These are phyloP conservation scores for Pyrus betulifolia DNA, from an alignment of 306 rosid genomes.

Conservation along the genomic window DNA sequence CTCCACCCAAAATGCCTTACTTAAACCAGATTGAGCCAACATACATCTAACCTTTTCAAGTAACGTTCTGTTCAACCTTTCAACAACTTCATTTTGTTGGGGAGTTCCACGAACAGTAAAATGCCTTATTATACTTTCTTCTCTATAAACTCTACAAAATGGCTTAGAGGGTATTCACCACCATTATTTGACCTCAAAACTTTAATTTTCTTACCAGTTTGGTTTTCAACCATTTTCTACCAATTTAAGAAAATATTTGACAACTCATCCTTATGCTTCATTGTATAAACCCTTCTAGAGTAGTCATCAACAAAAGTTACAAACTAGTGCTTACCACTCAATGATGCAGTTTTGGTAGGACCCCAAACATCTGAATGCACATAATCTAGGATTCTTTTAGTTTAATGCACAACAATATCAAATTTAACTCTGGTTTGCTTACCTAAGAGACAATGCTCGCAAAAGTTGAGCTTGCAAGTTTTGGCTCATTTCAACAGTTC, in stretches of 20 bases:
- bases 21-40: no score
- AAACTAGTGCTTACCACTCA: background rate
- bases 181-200: no score
- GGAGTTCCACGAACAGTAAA: background rate
- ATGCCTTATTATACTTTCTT: no score
- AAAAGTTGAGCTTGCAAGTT: no score
- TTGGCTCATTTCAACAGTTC: no score
- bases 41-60: background rate
- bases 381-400: background rate
- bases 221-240: background rate
- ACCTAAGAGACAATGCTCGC: no score
- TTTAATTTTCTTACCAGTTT: background rate
- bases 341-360: background rate
- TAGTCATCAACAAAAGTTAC: background rate
- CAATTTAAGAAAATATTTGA: background rate
- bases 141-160: no score
- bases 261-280: background rate
- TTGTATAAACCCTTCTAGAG: background rate
- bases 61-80: no score
- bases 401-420: background rate
- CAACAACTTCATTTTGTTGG: background rate
- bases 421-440: no score
- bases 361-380: background rate
- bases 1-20: no score
- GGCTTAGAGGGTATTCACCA: no score